These are phyloP conservation scores for Ascochyta koolunga DNA, from an alignment of 2,329 filamentous ascomycete species.

Conservation along the genomic window DNA sequence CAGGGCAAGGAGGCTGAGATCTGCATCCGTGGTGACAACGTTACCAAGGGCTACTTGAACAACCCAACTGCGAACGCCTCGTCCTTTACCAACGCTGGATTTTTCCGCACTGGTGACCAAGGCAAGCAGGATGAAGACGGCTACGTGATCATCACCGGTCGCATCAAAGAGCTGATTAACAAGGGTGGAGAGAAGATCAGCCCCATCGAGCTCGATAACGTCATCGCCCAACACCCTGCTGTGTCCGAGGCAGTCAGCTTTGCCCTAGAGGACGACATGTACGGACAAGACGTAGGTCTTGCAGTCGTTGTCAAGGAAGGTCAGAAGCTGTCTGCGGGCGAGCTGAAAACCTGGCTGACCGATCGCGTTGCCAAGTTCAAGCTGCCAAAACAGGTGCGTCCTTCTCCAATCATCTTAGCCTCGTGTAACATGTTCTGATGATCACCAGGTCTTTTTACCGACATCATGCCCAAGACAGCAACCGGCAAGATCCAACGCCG, in stretches of 20 bases:
- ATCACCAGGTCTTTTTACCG: conserved; percentile 74
- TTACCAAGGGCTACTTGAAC: conserved; percentile 85
- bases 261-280: conserved; percentile 80
- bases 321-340: conserved; percentile 59
- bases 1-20: conserved; percentile 80
- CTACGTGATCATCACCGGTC: conserved; percentile 85
- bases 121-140: conserved; percentile 80
- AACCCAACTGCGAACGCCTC: conserved; percentile 76
- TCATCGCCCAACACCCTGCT: conserved; percentile 73
- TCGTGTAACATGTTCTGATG: conserved; percentile 27
- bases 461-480: conserved; percentile 88
- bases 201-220: conserved; percentile 86
- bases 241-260: conserved; percentile 83
- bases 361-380: conserved; percentile 82
- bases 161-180: conserved; percentile 92
- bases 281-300: conserved; percentile 80
- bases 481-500: conserved; percentile 87
- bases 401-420: conserved; percentile 9
- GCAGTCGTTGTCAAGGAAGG: conserved; percentile 76
- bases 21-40: conserved; percentile 80
- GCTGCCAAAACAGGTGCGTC: conserved; percentile 75
- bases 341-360: conserved; percentile 71
- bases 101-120: conserved; percentile 88
- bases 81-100: conserved; percentile 75
- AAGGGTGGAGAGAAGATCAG: conserved; percentile 90